phyloP scores from a whole-genome alignment of 1,139 yeast genomes.

The Wickerhamomyces sp. region DNA sequence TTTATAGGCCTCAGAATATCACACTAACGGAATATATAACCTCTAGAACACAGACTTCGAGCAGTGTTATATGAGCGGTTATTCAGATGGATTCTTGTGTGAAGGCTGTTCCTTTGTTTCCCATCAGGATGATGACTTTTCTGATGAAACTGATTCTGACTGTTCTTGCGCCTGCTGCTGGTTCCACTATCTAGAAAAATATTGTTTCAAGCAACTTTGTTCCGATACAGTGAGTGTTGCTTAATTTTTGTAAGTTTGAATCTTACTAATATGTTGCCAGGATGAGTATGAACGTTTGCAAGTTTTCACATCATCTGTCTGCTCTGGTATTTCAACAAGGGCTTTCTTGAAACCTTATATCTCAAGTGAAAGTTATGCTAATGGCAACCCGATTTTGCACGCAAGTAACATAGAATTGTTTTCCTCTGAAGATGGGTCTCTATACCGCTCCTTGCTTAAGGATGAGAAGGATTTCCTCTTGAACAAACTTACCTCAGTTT shows the following conservation, averaged over 20 bases:
- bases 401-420: slow-evolving; percentile 9
- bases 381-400: background rate
- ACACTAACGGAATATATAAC: too few relatives aligned
- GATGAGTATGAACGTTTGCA: slow-evolving; percentile 11
- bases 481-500: slow-evolving; percentile 7
- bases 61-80: slow-evolving; percentile 19
- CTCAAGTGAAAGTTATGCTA: slow-evolving; percentile 1
- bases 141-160: slow-evolving; percentile 13
- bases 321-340: slow-evolving; percentile 13
- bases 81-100: slow-evolving; percentile 17
- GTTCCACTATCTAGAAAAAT: slow-evolving; percentile 20
- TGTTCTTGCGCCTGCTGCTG: slow-evolving; percentile 23
- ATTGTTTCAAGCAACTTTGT: slow-evolving; percentile 21
- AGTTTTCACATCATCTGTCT: slow-evolving; percentile 8
- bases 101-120: slow-evolving; percentile 22
- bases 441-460: slow-evolving; percentile 17
- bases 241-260: too few relatives aligned
- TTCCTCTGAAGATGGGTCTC: slow-evolving; percentile 11
- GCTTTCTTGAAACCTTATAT: slow-evolving; percentile 12
- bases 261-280: too few relatives aligned
- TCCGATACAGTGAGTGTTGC: slow-evolving; percentile 7
- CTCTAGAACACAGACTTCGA: slow-evolving; percentile 14
- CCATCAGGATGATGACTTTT: slow-evolving; percentile 1
- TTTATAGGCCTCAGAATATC: too few relatives aligned
- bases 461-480: slow-evolving; percentile 15